Base-by-base conservation (phyloP, 192 early-diverging fungal genomes). In the Phycomyces blakesleeanus region DNA sequence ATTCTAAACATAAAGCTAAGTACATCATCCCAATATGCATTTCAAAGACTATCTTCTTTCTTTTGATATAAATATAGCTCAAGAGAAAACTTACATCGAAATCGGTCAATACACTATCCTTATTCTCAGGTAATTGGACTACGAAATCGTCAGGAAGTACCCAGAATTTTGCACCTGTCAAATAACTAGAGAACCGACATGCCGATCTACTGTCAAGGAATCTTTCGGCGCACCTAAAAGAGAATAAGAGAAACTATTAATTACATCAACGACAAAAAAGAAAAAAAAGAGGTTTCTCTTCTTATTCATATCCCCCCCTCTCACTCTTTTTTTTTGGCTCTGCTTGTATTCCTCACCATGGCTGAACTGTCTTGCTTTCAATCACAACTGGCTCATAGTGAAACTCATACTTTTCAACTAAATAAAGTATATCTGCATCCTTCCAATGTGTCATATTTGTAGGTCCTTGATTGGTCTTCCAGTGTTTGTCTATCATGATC, bases 301-400 rank as follows among this genome's bases (percentile, higher is more conserved):
- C n/a, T n/a, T n/a, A n/a, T n/a, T n/a, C n/a, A n/a, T n/a, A n/a
- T n/a, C n/a, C n/a, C n/a, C n/a, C n/a, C n/a, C n/a, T 25, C 15
- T 16, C 5, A 59, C 29, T 18, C 12, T 51, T 18, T 6, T 21
- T 6, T 51, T 18, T 51, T 51, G 6, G 7, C 18, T 18, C 50
- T 12, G 18, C 25, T 26, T 26, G 3, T 29, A 3, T 5, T 37
- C 52, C 52, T 51, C 55, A 68, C 74, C 74, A 85, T 29, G 78
- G 67, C 51, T 73, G 76, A 42, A 72, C 73, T 8, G 73, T 73
- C 53, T 77, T 77, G 38, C 76, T 78, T 24, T 73, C 55, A 21
- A 85, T 63, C 9, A 85, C 79, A 8, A 81, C 77, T 16, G 83
- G 83, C 25, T 73, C 70, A 62, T 83, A 85, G 52, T 81, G 81